Evolutionary conservation across 108 stramenopile species (phyloP), one percentile per base, ranked within the genome.

Genomic region (Pseudonitzschia pungens): DNA sequence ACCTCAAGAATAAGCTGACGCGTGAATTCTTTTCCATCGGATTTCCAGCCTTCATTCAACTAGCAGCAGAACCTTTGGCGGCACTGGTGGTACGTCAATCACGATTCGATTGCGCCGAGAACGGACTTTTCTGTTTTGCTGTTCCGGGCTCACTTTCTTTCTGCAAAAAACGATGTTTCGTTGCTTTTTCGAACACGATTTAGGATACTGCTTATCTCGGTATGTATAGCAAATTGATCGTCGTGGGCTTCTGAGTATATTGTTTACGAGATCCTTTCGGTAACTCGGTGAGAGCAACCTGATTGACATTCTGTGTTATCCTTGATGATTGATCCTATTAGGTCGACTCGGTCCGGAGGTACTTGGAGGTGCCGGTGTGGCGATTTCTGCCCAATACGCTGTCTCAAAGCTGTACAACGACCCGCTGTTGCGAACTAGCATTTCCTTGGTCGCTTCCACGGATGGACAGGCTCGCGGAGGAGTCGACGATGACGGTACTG

Each of bases 1-100:
- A 48, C 7, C 65, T 69, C 15, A 79, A 79, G 68, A 28, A 15
- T 1, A 58, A 56, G 22, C 51, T 97, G 48, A 85, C 94, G n/a
- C 44, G 31, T 14, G 95, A 96, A 73, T 95, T 96, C 79, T 83
- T 95, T 66, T 64, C 73, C 11, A 92, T 98, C 54, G 95, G 89
- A 12, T 69, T 86, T 45, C 95, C 96, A 14, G 96, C 96, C 14
- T 92, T 97, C 56, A 67, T 96, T 31, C 92, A 95, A 70, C 74
- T 97, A 21, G 88, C 94, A 4, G 97, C 97, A 21, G 97, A 97
- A 68, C 97, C 97, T 28, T 76, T 97, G 42, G 97, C 97, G 3
- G 84, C 90, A 29, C 57, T 97, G 11, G 93, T 96, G 22, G 96
- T 77, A 55, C 26, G 54, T 55, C 54, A 24, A 48, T 48, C 18